Conservation (phyloP, 2,329 filamentous ascomycete genomes). For the Chrysoporthe cubensis region DNA sequence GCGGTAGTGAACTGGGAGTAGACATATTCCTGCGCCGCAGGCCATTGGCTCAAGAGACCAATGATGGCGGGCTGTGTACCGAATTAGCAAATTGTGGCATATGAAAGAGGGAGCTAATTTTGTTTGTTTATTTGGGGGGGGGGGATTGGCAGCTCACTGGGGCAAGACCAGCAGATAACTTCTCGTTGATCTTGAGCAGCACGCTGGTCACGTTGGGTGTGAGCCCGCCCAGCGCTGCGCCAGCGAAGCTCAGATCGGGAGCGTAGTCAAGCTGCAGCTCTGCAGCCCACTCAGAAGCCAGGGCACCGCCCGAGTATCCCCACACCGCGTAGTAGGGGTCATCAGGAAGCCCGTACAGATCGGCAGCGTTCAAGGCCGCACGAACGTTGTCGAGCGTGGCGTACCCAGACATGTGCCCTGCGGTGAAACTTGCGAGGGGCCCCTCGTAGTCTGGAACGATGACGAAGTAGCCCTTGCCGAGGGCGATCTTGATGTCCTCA, state of each 20-base stretch:
- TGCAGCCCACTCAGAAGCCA: slow-evolving; percentile 55
- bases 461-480: slow-evolving; percentile 49
- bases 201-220: slow-evolving; percentile 46
- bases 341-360: slow-evolving; percentile 36
- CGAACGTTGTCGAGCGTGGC: slow-evolving; percentile 48
- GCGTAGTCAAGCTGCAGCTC: slow-evolving; percentile 53
- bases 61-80: slow-evolving; percentile 29
- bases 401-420: slow-evolving; percentile 46
- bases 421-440: slow-evolving; percentile 46
- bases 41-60: slow-evolving; percentile 41
- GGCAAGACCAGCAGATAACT: slow-evolving; percentile 39
- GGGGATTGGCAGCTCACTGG: slow-evolving; percentile 6
- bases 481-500: slow-evolving; percentile 40
- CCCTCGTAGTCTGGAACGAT: slow-evolving; percentile 51
- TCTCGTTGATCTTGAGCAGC: slow-evolving; percentile 39
- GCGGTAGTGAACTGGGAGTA: slow-evolving; percentile 35
- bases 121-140: too few relatives aligned
- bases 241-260: slow-evolving; percentile 49
- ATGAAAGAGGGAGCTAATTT: not conserved
- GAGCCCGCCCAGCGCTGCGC: slow-evolving; percentile 50
- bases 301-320: slow-evolving; percentile 57
- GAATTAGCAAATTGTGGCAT: not conserved
- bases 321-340: slow-evolving; percentile 48
- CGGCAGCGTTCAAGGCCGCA: slow-evolving; percentile 39
- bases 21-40: slow-evolving; percentile 36